phyloP scores from a whole-genome alignment of 1,284 basidiomycete species.

The Stygiomarasmius scandens region DNA sequence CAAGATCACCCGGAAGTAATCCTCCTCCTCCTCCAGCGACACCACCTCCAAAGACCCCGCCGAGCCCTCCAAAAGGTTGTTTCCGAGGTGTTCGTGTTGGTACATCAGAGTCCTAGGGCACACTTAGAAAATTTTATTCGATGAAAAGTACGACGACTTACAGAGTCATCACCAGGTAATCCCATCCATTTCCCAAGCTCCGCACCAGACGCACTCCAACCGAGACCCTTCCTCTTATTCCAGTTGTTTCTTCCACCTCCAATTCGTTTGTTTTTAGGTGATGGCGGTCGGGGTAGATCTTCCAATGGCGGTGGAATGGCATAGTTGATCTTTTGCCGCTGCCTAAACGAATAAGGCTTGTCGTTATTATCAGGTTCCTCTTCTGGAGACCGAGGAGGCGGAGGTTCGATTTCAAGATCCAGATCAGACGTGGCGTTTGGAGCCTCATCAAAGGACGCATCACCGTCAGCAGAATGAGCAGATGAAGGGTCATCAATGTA shows the following conservation, averaged over 20 bases:
- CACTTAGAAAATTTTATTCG: constrained; percentile 13
- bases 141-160: constrained; percentile 33
- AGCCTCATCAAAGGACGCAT: constrained; percentile 58
- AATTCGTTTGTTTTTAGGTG: constrained; percentile 29
- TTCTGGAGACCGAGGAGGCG: constrained; percentile 39
- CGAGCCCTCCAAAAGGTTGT: constrained; percentile 50
- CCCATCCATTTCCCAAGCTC: constrained; percentile 78
- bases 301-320: constrained; percentile 77
- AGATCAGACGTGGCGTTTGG: constrained; percentile 48
- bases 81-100: constrained; percentile 68
- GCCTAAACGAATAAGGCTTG: constrained; percentile 64
- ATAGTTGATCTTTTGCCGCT: constrained; percentile 71
- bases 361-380: constrained; percentile 50
- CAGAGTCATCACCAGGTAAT: constrained; percentile 68
- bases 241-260: constrained; percentile 32
- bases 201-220: constrained; percentile 77
- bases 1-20: constrained; percentile 61
- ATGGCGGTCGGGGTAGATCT: constrained; percentile 54
- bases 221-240: constrained; percentile 45
- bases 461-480: constrained; percentile 56
- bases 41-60: constrained; percentile 53
- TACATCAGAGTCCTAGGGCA: constrained; percentile 67
- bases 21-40: constrained; percentile 53
- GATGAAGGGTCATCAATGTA: constrained; percentile 50
- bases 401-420: constrained; percentile 39